Base-by-base conservation (phyloP, 768 basidiomycete species). In the Termitomyces sp. region DNA sequence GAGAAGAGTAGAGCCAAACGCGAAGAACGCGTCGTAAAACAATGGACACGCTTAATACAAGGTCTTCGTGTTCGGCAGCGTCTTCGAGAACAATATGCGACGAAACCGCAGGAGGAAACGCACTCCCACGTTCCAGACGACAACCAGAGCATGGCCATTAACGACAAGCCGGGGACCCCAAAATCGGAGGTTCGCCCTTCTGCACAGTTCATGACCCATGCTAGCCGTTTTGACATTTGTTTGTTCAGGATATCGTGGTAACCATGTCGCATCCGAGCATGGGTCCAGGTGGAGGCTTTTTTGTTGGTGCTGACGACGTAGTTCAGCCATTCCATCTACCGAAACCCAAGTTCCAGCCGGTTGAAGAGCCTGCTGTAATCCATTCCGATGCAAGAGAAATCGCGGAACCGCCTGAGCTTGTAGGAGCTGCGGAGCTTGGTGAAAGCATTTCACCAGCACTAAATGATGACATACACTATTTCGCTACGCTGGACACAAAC, bases 21-120 rank as follows among this genome's bases (percentile, higher is more conserved):
- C 58, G 82, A 90, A 64, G 93, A 93, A 54, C 83, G 86, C 38
- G 88, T 86, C 0, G 72, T 96, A 63, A 95, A 94, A 71, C 85
- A 88, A 23, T 99, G 96, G 96, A 82, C 79, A 55, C 86, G 88
- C 58, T 82, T 99, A 44, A 80, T 99, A 28, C 89, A 91, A 33
- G 97, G 95, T 3, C 79, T 98, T 49, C 83, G 91, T 38, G 90
- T 98, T 60, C 83, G 94, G 16, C 82, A 90, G 65, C 83, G 93
- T 48, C 76, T 98, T 36, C 88, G 88, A 68, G 84, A 83, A 53
- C 87, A 95, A 69, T 97, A 96, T 71, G 82, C 74, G 30, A 66
- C 69, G 36, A 72, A 71, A 50, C 61, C 70, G 28, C 58, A 61
- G 32, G 65, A n/a, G 58, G 49, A 69, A 59, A 59, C 28, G 57